Evolutionary conservation across 768 basidiomycete genomes (phyloP), one percentile per base, ranked within the genome.

Genomic region (Lactarius vividus): DNA sequence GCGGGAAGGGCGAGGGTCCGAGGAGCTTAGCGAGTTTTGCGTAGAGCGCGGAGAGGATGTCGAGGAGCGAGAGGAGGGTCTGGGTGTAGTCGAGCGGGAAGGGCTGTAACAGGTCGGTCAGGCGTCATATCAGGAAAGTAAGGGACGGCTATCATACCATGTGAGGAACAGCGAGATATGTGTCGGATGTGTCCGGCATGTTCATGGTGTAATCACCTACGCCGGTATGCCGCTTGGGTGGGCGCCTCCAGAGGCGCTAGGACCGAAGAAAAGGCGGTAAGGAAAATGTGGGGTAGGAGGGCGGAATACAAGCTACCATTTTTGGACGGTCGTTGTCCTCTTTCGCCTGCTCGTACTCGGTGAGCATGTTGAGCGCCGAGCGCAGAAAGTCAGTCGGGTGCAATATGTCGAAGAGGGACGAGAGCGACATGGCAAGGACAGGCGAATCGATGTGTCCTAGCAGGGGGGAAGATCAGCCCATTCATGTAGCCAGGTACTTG

Each of bases 41-140:
- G 79, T 96, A 96, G 35, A 92, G 86, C 73, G 94, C 92, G 20
- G 91, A 91, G 46, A 96, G 83, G 57, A 96, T 89, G 73, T 96
- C 94, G 61, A 94, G 86, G 31, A 94, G 85, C 39, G 94, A 92
- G 61, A 94, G 84, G 40, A 95, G 84, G 11, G 91, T 91, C 77
- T 96, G 90, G 70, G 92, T 88, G 73, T 96, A 96, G 75, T 96
- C 94, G 62, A 96, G 75, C 3, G 88, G 80, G 76, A 95, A 96
- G n/a, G 94, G 90, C 93, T 94, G 68, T 60, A 59, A 11, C 61
- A 29, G 9, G 40, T 23, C 9, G 23, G 54, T 62, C 26, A 56
- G 68, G 13, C 35, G 31, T 63, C 29, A 26, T 46, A 39, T 28
- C 23, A n/a, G 57, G 39, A 46, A 23, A 10, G 61, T 10, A 39